Conservation (phyloP, 2,329 filamentous ascomycete species). For the Cadophora sp. region DNA sequence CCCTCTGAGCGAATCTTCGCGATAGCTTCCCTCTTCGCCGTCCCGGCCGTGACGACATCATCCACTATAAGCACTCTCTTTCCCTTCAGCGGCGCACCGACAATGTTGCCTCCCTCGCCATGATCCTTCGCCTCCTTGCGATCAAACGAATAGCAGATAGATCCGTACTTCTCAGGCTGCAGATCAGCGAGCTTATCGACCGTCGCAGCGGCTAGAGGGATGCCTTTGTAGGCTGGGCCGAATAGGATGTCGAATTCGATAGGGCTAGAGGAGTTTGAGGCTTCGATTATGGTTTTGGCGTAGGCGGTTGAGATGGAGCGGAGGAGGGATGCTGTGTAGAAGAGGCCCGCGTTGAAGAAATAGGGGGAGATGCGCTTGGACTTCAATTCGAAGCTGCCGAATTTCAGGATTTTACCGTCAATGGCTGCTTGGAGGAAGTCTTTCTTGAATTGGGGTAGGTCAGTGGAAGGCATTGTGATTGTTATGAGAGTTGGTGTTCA, state of each 20-base stretch:
- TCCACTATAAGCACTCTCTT: conserved; percentile 91
- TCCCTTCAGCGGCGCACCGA: conserved; percentile 83
- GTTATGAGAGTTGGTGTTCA: background rate
- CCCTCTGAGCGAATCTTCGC: conserved; percentile 87
- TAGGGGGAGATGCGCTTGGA: conserved; percentile 91
- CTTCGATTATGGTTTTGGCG: conserved; percentile 66
- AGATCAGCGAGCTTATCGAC: conserved; percentile 77
- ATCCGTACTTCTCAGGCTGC: conserved; percentile 68
- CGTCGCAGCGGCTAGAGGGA: conserved; percentile 83
- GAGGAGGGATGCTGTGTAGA: conserved; percentile 82
- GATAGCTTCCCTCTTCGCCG: conserved; percentile 91
- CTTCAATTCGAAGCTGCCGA: conserved; percentile 88
- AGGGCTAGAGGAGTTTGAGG: conserved; percentile 47
- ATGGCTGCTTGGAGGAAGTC: conserved; percentile 75
- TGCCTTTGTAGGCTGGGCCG: conserved; percentile 91
- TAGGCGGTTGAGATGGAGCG: conserved; percentile 82
- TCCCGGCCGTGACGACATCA: conserved; percentile 96
- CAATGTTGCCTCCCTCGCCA: conserved; percentile 92
- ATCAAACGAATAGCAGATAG: conserved; percentile 87
- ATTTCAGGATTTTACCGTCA: conserved; percentile 73
- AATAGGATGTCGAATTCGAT: conserved; percentile 85
- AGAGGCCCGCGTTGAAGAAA: conserved; percentile 96
- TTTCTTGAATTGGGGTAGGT: conserved; percentile 70
- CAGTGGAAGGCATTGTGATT: conserved; percentile 31
- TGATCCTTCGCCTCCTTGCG: conserved; percentile 97